phyloP scores from a whole-genome alignment of 2,329 filamentous ascomycete genomes.

The Cercospora janseana region DNA sequence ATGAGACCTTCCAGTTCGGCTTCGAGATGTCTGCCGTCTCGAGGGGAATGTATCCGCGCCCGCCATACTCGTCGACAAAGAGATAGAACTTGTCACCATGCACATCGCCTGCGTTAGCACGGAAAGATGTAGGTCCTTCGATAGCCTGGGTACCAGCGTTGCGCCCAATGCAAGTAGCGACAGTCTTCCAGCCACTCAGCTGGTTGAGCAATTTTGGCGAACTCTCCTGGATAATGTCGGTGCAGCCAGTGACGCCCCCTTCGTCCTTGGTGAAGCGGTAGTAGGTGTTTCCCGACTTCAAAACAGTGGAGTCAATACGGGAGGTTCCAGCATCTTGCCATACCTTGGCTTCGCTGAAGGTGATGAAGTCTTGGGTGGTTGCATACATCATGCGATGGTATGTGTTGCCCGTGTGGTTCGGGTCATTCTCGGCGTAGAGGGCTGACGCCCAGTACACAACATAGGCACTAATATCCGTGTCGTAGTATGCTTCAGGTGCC shows the following conservation, averaged over 20 bases:
- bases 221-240: constrained; percentile 56
- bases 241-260: constrained; percentile 50
- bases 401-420: constrained; percentile 50
- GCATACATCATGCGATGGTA: constrained; percentile 59
- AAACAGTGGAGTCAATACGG: constrained; percentile 54
- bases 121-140: constrained; percentile 55
- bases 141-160: constrained; percentile 51
- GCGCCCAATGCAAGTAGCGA: constrained; percentile 52
- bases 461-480: constrained; percentile 47
- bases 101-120: constrained; percentile 50
- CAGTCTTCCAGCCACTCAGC: constrained; percentile 46
- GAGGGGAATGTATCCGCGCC: constrained; percentile 54
- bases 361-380: constrained; percentile 56
- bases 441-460: constrained; percentile 51
- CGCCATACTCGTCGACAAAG: constrained; percentile 55
- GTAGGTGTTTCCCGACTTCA: constrained; percentile 45
- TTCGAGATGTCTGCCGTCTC: constrained; percentile 52
- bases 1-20: constrained; percentile 51
- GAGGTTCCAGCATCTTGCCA: constrained; percentile 54
- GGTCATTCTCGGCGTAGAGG: constrained; percentile 50
- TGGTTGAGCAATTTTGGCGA: constrained; percentile 45
- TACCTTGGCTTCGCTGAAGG: constrained; percentile 52
- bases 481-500: constrained; percentile 56
- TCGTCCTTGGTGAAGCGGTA: constrained; percentile 59
- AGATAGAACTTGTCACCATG: constrained; percentile 56